These are phyloP conservation scores for Colletotrichum cuscutae DNA, from an alignment of 2,329 filamentous ascomycete species.

Conservation along the genomic window DNA sequence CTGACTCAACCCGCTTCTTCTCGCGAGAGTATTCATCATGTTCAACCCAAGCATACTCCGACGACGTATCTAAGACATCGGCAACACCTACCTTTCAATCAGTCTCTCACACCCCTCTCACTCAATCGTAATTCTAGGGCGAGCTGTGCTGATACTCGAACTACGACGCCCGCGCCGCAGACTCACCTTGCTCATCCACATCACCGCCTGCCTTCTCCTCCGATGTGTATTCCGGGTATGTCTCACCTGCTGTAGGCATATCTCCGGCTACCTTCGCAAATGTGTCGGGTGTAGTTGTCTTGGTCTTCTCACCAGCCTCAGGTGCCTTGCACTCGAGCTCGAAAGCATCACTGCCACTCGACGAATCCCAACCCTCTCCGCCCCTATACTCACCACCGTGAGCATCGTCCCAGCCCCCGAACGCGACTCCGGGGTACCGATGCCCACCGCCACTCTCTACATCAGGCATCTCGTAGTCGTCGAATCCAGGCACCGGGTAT, in stretches of 20 bases:
- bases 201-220: neutral
- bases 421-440: neutral
- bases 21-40: neutral
- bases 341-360: neutral
- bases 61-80: neutral
- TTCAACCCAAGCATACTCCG: neutral
- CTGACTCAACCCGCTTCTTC: neutral
- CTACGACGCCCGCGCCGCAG: neutral
- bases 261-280: neutral
- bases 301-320: neutral
- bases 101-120: neutral
- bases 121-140: neutral
- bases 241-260: neutral
- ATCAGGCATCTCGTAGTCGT: neutral
- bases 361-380: neutral
- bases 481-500: neutral
- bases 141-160: neutral
- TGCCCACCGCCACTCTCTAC: neutral
- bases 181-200: conserved; percentile 3
- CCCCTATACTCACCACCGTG: neutral
- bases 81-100: neutral
- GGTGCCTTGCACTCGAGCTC: neutral
- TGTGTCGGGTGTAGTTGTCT: neutral
- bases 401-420: neutral
- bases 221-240: neutral